Conservation (phyloP, 2,329 filamentous ascomycete genomes). For the Acephala macrosclerotiorum region DNA sequence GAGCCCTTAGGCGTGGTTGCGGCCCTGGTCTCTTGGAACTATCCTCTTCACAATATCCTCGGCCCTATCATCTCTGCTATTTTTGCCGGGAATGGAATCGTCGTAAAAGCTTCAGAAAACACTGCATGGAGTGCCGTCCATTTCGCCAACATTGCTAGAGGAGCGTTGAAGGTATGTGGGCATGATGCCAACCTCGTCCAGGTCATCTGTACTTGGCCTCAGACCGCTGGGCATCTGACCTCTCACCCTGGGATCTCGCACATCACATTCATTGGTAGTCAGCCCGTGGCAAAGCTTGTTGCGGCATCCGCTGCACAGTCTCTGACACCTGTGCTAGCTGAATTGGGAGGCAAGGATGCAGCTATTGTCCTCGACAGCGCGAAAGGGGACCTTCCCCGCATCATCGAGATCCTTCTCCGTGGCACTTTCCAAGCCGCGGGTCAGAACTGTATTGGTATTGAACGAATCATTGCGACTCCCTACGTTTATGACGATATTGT, state of each 20-base stretch:
- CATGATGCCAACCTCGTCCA: constrained; percentile 85
- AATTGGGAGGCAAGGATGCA: constrained; percentile 95
- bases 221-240: constrained; percentile 81
- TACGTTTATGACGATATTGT: constrained; percentile 79
- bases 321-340: constrained; percentile 87
- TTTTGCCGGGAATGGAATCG: constrained; percentile 88
- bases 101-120: constrained; percentile 95
- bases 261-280: constrained; percentile 95
- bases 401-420: constrained; percentile 85
- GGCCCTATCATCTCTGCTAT: constrained; percentile 89
- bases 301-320: constrained; percentile 84
- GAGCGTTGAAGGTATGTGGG: constrained; percentile 82
- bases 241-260: constrained; percentile 86
- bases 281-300: constrained; percentile 85
- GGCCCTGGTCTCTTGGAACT: constrained; percentile 97
- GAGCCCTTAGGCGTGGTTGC: constrained; percentile 93
- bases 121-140: constrained; percentile 92
- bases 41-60: constrained; percentile 93
- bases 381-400: constrained; percentile 67
- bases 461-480: constrained; percentile 85
- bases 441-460: constrained; percentile 97
- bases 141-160: constrained; percentile 80
- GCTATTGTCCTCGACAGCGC: constrained; percentile 85
- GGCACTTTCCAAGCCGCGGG: constrained; percentile 95
- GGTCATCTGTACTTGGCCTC: constrained; percentile 86